Evolutionary conservation across 441 rosid genomes (phyloP).

Genomic region (Manihot esculenta): DNA sequence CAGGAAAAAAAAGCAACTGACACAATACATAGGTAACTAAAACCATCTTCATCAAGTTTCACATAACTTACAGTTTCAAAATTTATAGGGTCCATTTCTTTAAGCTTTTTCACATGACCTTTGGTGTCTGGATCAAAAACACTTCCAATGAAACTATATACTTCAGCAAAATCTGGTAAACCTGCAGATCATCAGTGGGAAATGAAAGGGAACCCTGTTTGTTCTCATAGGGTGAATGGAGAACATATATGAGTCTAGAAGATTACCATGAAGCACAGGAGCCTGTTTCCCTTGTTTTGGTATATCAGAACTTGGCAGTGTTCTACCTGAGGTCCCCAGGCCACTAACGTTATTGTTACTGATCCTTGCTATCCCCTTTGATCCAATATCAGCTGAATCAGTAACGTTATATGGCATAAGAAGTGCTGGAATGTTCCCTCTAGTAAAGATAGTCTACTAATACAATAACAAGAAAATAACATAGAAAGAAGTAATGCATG

Average conservation of each 20-base stretch:
- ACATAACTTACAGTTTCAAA: conserved; percentile 59
- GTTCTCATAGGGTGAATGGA: conserved; percentile 7
- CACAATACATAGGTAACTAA: background rate
- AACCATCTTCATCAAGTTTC: conserved; percentile 6
- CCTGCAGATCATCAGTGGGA: conserved; percentile 45
- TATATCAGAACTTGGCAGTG: conserved; percentile 40
- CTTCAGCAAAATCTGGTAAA: conserved; percentile 82
- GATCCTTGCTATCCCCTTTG: conserved; percentile 52
- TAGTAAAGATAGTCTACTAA: conserved; percentile 30
- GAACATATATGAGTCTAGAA: conserved; percentile 22
- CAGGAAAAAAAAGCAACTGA: conserved; percentile 7
- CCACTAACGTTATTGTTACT: conserved; percentile 43
- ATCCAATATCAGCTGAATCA: conserved; percentile 92
- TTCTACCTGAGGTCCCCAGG: conserved; percentile 44
- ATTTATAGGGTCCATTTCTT: conserved; percentile 89
- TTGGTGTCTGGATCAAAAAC: conserved; percentile 71
- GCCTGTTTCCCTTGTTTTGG: conserved; percentile 50
- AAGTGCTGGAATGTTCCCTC: conserved; percentile 58
- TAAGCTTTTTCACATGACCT: conserved; percentile 70
- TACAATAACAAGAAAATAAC: conserved; percentile 22
- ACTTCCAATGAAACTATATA: conserved; percentile 84
- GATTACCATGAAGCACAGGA: conserved; percentile 61
- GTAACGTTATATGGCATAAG: conserved; percentile 56
- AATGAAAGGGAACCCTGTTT: conserved; percentile 14
- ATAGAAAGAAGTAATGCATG: conserved; percentile 32